Evolutionary conservation across 1,284 basidiomycete genomes (phyloP).

Genomic region (Porogramme epimiltina): DNA sequence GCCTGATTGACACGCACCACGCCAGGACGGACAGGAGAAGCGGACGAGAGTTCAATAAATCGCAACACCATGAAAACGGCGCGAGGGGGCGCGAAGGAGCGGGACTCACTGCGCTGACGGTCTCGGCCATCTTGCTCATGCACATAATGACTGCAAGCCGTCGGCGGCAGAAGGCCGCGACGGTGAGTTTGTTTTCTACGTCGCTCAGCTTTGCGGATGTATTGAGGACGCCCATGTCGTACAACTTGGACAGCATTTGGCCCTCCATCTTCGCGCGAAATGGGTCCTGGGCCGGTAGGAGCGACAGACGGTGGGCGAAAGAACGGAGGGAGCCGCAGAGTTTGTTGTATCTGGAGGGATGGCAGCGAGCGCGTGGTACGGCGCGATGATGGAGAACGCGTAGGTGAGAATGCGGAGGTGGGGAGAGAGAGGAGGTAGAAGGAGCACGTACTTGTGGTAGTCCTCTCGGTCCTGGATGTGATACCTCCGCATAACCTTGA

Average conservation of each 20-base stretch:
- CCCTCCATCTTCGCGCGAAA: slow-evolving; percentile 86
- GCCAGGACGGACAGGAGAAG: not conserved
- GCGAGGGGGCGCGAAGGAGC: not conserved
- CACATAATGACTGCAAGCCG: slow-evolving; percentile 93
- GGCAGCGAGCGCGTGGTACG: slow-evolving; percentile 5
- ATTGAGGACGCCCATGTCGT: slow-evolving; percentile 95
- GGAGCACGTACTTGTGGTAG: slow-evolving; percentile 79
- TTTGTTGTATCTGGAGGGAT: slow-evolving; percentile 82
- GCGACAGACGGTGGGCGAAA: slow-evolving; percentile 85
- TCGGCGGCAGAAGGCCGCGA: slow-evolving; percentile 91
- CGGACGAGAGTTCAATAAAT: not conserved
- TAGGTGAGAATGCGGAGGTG: not conserved
- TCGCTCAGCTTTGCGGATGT: slow-evolving; percentile 84
- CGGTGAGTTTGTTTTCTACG: slow-evolving; percentile 93
- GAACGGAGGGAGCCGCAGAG: slow-evolving; percentile 88
- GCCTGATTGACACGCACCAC: slow-evolving; percentile 54
- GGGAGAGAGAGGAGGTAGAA: not conserved
- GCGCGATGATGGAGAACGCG: not conserved
- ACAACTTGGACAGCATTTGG: slow-evolving; percentile 91
- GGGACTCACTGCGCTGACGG: slow-evolving; percentile 84
- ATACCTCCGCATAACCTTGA: slow-evolving; percentile 94
- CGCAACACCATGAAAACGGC: not conserved
- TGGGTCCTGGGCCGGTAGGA: slow-evolving; percentile 89
- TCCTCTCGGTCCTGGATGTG: slow-evolving; percentile 95
- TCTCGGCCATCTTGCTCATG: slow-evolving; percentile 93